phyloP scores from a whole-genome alignment of 768 basidiomycete species.

The Agaricus blazei region DNA sequence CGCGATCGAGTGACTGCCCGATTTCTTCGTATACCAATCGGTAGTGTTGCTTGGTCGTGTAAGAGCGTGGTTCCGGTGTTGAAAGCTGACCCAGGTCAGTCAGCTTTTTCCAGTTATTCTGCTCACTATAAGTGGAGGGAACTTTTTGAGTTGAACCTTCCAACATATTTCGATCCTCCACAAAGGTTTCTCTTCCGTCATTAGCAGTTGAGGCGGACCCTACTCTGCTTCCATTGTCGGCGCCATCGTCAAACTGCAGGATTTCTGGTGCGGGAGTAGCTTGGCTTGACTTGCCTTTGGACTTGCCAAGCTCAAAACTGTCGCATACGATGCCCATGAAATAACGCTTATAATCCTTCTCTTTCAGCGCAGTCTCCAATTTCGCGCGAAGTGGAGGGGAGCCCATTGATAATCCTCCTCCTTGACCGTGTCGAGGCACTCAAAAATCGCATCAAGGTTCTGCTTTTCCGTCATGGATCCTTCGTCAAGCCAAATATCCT shows the following conservation, averaged over 20 bases:
- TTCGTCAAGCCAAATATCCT: conserved; percentile 17
- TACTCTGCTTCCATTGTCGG: neutral
- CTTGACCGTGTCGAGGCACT: neutral
- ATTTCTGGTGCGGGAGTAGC: neutral
- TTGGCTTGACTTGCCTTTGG: neutral
- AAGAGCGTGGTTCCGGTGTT: neutral
- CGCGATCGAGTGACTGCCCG: conserved; percentile 19
- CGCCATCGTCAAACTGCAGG: neutral
- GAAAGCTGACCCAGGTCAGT: neutral
- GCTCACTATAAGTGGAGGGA: neutral
- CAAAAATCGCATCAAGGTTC: conserved; percentile 12
- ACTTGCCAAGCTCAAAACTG: neutral
- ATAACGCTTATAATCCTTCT: neutral
- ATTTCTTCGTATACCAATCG: neutral
- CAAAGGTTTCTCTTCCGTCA: neutral
- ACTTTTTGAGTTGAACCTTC: neutral
- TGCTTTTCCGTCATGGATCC: conserved; percentile 10
- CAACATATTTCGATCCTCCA: neutral
- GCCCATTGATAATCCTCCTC: neutral
- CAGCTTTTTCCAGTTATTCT: neutral
- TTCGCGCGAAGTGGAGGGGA: neutral
- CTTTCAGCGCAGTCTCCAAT: neutral
- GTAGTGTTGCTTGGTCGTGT: neutral
- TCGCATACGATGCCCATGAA: conserved; percentile 6
- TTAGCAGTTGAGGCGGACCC: neutral